phyloP scores from a whole-genome alignment of 345 rosid species.

The Anacardium occidentale region DNA sequence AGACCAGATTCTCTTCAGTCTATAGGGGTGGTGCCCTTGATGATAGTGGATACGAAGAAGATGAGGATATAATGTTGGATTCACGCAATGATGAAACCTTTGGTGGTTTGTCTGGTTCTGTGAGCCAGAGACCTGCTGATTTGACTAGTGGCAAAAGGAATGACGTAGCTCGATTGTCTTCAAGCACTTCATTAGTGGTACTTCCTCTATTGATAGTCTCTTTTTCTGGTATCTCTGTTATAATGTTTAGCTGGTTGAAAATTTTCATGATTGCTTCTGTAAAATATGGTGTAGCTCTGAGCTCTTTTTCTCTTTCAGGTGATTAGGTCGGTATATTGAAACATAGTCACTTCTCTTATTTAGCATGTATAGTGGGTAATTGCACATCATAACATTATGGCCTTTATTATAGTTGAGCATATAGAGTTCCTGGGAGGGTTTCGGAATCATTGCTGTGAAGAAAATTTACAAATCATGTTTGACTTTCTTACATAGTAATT shows the following conservation, averaged over 20 bases:
- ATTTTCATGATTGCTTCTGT: background rate
- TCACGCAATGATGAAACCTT: slow-evolving; percentile 56
- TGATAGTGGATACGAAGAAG: slow-evolving; percentile 78
- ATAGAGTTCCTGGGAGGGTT: background rate
- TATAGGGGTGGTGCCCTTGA: slow-evolving; percentile 49
- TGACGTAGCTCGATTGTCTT: slow-evolving; percentile 39
- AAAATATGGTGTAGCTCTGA: background rate
- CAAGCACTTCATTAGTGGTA: slow-evolving; percentile 53
- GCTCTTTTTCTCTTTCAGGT: background rate
- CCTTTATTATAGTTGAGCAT: background rate
- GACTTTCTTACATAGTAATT: background rate
- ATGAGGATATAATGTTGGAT: slow-evolving; percentile 61
- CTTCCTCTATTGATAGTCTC: slow-evolving; percentile 11
- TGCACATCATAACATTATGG: background rate
- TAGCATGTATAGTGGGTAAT: background rate
- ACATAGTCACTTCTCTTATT: background rate
- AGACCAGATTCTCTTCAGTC: slow-evolving; percentile 83
- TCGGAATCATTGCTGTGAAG: too few relatives aligned
- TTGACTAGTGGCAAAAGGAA: slow-evolving; percentile 40
- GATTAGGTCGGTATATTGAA: background rate
- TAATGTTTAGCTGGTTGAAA: background rate
- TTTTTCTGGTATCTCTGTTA: background rate
- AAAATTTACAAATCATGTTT: background rate
- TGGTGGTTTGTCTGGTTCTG: slow-evolving; percentile 48
- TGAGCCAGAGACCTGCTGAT: slow-evolving; percentile 36